Evolutionary conservation across 2,329 filamentous ascomycete species (phyloP).

Genomic region (Hypoxylon sp.): DNA sequence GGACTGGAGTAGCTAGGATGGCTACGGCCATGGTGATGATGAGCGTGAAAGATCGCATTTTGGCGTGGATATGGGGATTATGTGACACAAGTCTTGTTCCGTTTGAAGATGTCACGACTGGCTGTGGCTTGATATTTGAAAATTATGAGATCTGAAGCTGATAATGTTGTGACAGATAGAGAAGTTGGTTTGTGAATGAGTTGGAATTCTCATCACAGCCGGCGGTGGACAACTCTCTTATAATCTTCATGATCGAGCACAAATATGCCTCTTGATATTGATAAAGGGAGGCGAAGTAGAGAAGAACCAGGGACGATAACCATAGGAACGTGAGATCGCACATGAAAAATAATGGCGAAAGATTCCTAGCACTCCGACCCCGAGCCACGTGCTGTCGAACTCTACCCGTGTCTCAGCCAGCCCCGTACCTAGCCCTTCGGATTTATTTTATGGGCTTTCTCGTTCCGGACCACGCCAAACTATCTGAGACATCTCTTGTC

Average conservation of each 20-base stretch:
- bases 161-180: slow-evolving; percentile 4
- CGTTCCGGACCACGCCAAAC: slow-evolving; percentile 14
- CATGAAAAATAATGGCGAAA: slow-evolving; percentile 34
- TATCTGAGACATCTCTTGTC: slow-evolving; percentile 22
- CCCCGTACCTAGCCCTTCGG: slow-evolving; percentile 30
- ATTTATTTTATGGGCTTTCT: slow-evolving; percentile 11
- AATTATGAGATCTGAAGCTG: neutral
- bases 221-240: slow-evolving; percentile 5
- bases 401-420: slow-evolving; percentile 32
- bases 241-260: neutral
- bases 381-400: slow-evolving; percentile 22
- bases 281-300: slow-evolving; percentile 21
- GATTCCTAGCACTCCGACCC: slow-evolving; percentile 33
- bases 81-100: neutral
- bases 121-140: neutral
- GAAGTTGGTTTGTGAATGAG: slow-evolving; percentile 3
- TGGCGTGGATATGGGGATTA: slow-evolving; percentile 7
- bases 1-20: slow-evolving; percentile 13
- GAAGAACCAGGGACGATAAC: slow-evolving; percentile 24
- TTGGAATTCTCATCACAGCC: slow-evolving; percentile 1
- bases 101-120: no score
- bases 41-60: slow-evolving; percentile 38
- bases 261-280: slow-evolving; percentile 2
- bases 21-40: slow-evolving; percentile 28
- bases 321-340: slow-evolving; percentile 17